A percentile compares a stretch with the other conserved stretches of the same genome.
Evolutionary conservation across 1,139 yeast species (phyloP).

Genomic region (Geotrichum carabidarum): DNA sequence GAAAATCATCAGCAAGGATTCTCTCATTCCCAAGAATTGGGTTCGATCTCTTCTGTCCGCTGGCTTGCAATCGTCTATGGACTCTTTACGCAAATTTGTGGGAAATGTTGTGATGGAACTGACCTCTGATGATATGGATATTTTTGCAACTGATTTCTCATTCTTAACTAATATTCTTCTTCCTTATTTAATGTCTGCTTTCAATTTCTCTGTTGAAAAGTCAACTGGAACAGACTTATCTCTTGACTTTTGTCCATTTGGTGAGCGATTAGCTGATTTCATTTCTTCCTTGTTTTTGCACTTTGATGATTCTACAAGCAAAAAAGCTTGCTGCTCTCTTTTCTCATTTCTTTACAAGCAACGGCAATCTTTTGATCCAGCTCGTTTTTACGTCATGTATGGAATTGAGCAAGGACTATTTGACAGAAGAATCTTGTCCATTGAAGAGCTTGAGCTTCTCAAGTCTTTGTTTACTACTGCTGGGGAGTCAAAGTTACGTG

Average conservation of each 20-base stretch:
- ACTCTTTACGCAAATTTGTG: slow-evolving; percentile 66
- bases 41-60: slow-evolving; percentile 66
- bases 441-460: slow-evolving; percentile 36
- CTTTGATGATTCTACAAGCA: slow-evolving; percentile 37
- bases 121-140: slow-evolving; percentile 43
- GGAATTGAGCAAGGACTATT: slow-evolving; percentile 56
- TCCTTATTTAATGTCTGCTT: slow-evolving; percentile 62
- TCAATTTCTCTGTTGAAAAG: slow-evolving; percentile 45
- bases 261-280: slow-evolving; percentile 48
- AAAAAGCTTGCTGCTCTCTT: slow-evolving; percentile 35
- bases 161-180: slow-evolving; percentile 52
- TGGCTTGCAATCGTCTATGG: slow-evolving; percentile 75
- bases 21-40: slow-evolving; percentile 63
- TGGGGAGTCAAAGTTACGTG: slow-evolving; percentile 54
- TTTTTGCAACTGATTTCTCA: slow-evolving; percentile 38
- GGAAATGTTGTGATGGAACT: slow-evolving; percentile 54
- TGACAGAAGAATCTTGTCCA: slow-evolving; percentile 34
- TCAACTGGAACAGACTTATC: slow-evolving; percentile 23
- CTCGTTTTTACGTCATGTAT: slow-evolving; percentile 55
- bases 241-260: slow-evolving; percentile 51
- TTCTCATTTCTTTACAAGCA: slow-evolving; percentile 46
- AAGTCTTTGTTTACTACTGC: slow-evolving; percentile 47
- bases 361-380: slow-evolving; percentile 61
- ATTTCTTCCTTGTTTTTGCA: slow-evolving; percentile 44
- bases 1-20: slow-evolving; percentile 47